Percentiles rank a stretch among this genome's conserved stretches.
phyloP scores from a whole-genome alignment of 129 eudicot genomes.

The Escallonia herrerae region DNA sequence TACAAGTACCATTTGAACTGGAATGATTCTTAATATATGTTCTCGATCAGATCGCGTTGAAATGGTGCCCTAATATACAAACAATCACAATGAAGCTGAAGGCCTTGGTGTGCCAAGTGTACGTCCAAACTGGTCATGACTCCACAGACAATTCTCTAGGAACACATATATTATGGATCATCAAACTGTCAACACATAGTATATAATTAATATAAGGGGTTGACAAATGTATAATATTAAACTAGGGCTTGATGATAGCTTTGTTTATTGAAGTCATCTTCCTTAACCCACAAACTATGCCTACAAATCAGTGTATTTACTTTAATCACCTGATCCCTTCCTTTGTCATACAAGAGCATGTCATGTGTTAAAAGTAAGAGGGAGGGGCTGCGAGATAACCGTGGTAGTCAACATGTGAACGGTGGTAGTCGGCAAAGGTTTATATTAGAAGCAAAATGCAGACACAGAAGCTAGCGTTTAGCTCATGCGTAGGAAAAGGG shows the following conservation, averaged over 20 bases:
- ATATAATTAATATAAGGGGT: not conserved
- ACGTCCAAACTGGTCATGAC: constrained; percentile 2
- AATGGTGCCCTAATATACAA: constrained; percentile 16
- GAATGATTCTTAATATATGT: not conserved
- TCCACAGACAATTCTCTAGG: not conserved
- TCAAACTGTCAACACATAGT: too few relatives aligned
- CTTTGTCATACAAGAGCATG: constrained; percentile 21
- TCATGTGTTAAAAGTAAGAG: not conserved
- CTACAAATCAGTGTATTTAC: constrained; percentile 18
- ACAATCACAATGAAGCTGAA: constrained; percentile 25
- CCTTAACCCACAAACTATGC: constrained; percentile 38
- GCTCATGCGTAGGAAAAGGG: too few relatives aligned
- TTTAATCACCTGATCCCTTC: constrained; percentile 12
- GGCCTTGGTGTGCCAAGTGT: constrained; percentile 6
- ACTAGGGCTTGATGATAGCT: constrained; percentile 4
- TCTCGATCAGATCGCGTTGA: constrained; percentile 1
- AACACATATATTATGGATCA: not conserved
- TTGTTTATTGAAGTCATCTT: constrained; percentile 5
- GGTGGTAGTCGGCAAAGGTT: constrained; percentile 13
- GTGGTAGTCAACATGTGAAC: not conserved
- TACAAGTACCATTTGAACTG: constrained; percentile 7
- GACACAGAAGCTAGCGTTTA: too few relatives aligned
- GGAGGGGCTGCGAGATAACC: not conserved
- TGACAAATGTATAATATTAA: constrained; percentile 1
- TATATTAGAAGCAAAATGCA: constrained; percentile 4